phyloP scores from a whole-genome alignment of 2,329 filamentous ascomycete species.

The Intubia oerlemansii region DNA sequence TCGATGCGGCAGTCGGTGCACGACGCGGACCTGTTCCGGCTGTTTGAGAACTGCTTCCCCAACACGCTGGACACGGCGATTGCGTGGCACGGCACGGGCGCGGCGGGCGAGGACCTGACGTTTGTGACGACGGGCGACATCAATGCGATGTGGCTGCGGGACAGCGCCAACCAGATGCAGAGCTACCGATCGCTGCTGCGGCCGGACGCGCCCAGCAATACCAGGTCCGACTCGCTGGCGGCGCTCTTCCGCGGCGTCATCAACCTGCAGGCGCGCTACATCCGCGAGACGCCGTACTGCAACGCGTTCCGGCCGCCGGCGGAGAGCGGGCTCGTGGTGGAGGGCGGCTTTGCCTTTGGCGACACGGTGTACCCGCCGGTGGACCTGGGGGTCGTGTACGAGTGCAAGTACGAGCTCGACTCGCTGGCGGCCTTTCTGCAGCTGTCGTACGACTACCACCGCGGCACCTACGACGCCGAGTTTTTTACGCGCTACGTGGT shows the following conservation, averaged over 20 bases:
- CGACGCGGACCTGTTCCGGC: conserved; percentile 39
- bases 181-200: conserved; percentile 35
- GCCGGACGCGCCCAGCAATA: conserved; percentile 16
- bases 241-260: conserved; percentile 41
- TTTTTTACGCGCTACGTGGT: conserved; percentile 25
- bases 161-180: conserved; percentile 49
- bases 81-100: conserved; percentile 4
- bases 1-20: conserved; percentile 12
- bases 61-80: conserved; percentile 32
- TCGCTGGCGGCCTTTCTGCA: conserved; percentile 58
- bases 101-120: conserved; percentile 38
- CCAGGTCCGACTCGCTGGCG: conserved; percentile 23
- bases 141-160: conserved; percentile 55
- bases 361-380: conserved; percentile 17
- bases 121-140: conserved; percentile 33
- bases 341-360: conserved; percentile 12
- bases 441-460: conserved; percentile 50
- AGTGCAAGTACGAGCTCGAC: conserved; percentile 75
- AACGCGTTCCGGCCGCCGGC: conserved; percentile 64
- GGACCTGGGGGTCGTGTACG: conserved; percentile 47
- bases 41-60: conserved; percentile 58
- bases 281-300: conserved; percentile 48
- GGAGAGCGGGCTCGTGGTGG: conserved; percentile 22
- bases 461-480: conserved; percentile 39
- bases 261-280: conserved; percentile 41